phyloP scores from a whole-genome alignment of 306 rosid genomes.

The Hylodesmum podocarpum region DNA sequence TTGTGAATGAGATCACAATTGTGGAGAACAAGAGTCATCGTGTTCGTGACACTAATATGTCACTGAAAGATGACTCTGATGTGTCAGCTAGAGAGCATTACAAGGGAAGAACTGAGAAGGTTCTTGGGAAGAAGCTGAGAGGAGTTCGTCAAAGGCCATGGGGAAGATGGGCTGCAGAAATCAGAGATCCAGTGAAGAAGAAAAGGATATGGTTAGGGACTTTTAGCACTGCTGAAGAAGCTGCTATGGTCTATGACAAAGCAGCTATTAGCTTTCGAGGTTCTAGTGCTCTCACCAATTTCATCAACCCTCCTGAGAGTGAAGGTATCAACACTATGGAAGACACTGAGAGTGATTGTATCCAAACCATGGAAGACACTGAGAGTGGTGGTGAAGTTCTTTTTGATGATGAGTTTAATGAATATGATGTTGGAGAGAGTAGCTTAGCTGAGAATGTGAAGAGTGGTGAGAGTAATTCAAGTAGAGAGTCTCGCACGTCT shows the following conservation, averaged over 20 bases:
- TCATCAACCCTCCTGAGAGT: slow-evolving; percentile 25
- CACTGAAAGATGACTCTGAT: too few relatives aligned
- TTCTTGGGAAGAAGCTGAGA: slow-evolving; percentile 44
- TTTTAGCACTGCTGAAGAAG: slow-evolving; percentile 31
- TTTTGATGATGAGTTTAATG: not conserved
- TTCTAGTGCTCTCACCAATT: slow-evolving; percentile 56
- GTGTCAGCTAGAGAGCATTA: not conserved
- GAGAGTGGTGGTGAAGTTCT: not conserved
- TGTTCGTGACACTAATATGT: too few relatives aligned
- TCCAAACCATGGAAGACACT: not conserved
- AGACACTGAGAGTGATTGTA: not conserved
- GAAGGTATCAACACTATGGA: not conserved
- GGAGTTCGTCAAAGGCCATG: slow-evolving; percentile 89
- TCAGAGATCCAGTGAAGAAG: slow-evolving; percentile 53
- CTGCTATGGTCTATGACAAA: slow-evolving; percentile 54
- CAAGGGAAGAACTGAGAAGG: not conserved
- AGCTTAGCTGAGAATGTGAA: not conserved
- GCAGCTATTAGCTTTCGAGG: slow-evolving; percentile 60
- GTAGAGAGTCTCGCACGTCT: not conserved
- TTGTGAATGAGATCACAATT: slow-evolving; percentile 50
- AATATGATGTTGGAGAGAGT: not conserved
- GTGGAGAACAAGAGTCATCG: not conserved
- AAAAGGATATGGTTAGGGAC: slow-evolving; percentile 26
- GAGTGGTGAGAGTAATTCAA: not conserved
- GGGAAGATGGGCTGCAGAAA: slow-evolving; percentile 97